Evolutionary conservation across 257 asterid genomes (phyloP).

Genomic region (Plantago elongata): DNA sequence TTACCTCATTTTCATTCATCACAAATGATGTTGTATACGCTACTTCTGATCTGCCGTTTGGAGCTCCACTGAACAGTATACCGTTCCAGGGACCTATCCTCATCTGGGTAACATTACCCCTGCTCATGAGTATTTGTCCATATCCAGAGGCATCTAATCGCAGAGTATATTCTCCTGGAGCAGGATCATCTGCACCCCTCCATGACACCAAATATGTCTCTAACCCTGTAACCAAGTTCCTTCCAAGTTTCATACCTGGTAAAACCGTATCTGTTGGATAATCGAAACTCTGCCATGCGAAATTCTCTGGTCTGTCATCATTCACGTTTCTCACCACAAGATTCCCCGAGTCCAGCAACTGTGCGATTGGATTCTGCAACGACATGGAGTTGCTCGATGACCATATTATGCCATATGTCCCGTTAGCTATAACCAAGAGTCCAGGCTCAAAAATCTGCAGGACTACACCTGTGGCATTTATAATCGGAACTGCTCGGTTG

Average conservation of each 20-base stretch:
- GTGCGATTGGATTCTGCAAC: conserved; percentile 18
- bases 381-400: conserved; percentile 21
- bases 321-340: too few relatives aligned
- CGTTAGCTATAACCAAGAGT: conserved; percentile 21
- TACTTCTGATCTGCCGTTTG: background rate
- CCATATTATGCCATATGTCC: conserved; percentile 21
- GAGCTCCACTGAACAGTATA: conserved; percentile 24
- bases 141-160: conserved; percentile 20
- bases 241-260: conserved; percentile 33
- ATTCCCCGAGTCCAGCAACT: background rate
- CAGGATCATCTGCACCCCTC: conserved; percentile 32
- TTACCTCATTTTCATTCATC: conserved; percentile 7
- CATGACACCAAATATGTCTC: conserved; percentile 28
- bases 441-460: background rate
- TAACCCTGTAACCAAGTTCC: conserved; percentile 19
- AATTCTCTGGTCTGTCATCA: conserved; percentile 24
- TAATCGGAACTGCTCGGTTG: background rate
- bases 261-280: conserved; percentile 28
- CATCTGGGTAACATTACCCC: background rate
- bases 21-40: conserved; percentile 1
- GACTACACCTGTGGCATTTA: background rate
- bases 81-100: conserved; percentile 38
- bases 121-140: conserved; percentile 16
- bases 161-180: conserved; percentile 20
- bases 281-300: conserved; percentile 27